Evolutionary conservation across 495 filamentous ascomycete genomes (phyloP), one percentile per base, ranked within the genome.

Genomic region (Penicillium lagena): DNA sequence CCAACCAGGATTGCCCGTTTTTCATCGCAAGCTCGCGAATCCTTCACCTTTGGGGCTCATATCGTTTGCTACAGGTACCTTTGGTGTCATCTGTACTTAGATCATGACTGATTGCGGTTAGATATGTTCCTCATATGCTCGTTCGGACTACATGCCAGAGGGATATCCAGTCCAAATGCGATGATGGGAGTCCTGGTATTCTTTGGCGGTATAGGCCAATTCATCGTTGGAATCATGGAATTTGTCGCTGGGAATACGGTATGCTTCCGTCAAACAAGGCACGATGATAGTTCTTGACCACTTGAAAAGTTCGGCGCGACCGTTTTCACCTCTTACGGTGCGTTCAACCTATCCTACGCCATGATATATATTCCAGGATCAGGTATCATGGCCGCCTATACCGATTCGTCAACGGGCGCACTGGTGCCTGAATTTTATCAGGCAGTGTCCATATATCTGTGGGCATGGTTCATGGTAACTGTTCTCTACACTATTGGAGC

Each of bases 171-270:
- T 1, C 37, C 44, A 14, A 47, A 47, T 36, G 38, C 41, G 31
- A 47, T 47, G 44, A 14, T 47, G 15, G 44, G 44, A 1, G 40
- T 37, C 22, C 7, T 47, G 31, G 9, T 47, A 35, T 47, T 47
- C 37, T 47, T 40, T 27, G 44, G 44, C 6, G 44, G 44, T 30
- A 32, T 47, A 29, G 44, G 44, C 17, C 44, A 47, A 17, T 47
- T 47, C 30, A 41, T 47, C 36, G 37, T 38, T 12, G 44, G 44
- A 12, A 47, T 47, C 14, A 47, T 47, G 44, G 44, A 47, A 36
- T 47, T 47, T 22, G 41, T 47, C 30, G 37, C 44, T 2, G 44
- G 44, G 13, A 47, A 47, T 27, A 47, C 44, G 37, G 44, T 47
- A 35, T 11, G 29, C 11, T 27, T 1, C n/a, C 12, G 1, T 35